Evolutionary conservation across 129 eudicot species (phyloP).

Genomic region (Pittosporum tobira): DNA sequence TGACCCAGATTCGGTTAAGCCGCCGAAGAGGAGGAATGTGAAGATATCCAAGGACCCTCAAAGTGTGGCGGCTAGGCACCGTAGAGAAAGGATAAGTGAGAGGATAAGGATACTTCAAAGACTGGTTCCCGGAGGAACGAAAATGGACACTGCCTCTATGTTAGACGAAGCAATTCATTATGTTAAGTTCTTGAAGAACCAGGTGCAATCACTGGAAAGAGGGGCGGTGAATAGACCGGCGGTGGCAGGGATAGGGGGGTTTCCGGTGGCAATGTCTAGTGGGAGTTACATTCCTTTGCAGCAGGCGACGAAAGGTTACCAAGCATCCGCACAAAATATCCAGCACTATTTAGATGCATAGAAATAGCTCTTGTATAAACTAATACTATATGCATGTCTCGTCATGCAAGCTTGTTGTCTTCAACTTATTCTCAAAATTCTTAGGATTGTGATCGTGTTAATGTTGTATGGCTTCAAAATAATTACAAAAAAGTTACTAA

Average conservation of each 20-base stretch:
- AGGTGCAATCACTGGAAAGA: conserved; percentile 29
- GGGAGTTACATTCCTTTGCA: conserved; percentile 8
- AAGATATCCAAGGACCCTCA: conserved; percentile 29
- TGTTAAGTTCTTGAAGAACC: conserved; percentile 24
- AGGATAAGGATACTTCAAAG: conserved; percentile 25
- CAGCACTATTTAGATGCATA: conserved; percentile 18
- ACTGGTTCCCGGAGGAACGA: conserved; percentile 27
- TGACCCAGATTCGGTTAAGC: conserved; percentile 26
- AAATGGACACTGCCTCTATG: conserved; percentile 32
- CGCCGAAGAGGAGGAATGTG: conserved; percentile 23
- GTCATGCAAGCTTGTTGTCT: too few species aligned
- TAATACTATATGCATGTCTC: too few species aligned
- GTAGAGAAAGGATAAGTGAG: conserved; percentile 32
- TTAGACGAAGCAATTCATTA: conserved; percentile 29
- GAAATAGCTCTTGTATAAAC: background rate
- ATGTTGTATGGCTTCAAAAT: too few species aligned
- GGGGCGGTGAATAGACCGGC: conserved; percentile 27
- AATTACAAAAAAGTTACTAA: too few species aligned
- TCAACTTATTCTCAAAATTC: too few species aligned
- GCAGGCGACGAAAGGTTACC: background rate
- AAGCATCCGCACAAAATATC: conserved; percentile 1
- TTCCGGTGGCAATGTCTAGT: conserved; percentile 34
- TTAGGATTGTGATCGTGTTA: too few species aligned
- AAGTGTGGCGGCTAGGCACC: conserved; percentile 30
- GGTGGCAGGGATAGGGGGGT: conserved; percentile 25